Conservation (phyloP, 1,284 basidiomycete species). For the Cutaneotrichosporon dermatis region DNA sequence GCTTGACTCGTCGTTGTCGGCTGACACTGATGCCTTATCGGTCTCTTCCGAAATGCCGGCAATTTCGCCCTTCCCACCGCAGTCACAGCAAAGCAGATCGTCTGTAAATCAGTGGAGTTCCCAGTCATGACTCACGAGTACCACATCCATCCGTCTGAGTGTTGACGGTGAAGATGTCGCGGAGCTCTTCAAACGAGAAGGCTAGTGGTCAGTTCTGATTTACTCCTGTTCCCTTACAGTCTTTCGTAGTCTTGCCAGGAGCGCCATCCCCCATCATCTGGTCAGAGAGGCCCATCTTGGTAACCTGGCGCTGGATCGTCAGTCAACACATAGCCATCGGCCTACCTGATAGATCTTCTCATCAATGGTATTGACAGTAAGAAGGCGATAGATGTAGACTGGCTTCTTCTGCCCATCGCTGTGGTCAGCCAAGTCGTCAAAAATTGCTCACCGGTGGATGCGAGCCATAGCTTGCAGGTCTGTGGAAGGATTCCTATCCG, state of each 20-base stretch:
- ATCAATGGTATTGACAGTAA: slow-evolving; percentile 57
- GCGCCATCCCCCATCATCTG: slow-evolving; percentile 51
- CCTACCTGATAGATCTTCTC: slow-evolving; percentile 50
- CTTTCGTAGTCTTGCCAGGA: slow-evolving; percentile 52
- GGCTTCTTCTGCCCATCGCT: slow-evolving; percentile 92
- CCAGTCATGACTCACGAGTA: slow-evolving; percentile 57
- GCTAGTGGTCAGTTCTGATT: slow-evolving; percentile 49
- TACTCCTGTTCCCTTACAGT: slow-evolving; percentile 66
- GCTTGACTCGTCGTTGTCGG: neutral
- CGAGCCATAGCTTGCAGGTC: slow-evolving; percentile 97
- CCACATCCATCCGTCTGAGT: slow-evolving; percentile 70
- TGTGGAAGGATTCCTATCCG: slow-evolving; percentile 47
- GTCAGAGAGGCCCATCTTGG: slow-evolving; percentile 77
- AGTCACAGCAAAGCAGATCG: slow-evolving; percentile 69
- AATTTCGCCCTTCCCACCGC: slow-evolving; percentile 40
- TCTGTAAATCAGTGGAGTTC: slow-evolving; percentile 22
- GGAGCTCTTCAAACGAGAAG: slow-evolving; percentile 84
- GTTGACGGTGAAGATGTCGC: slow-evolving; percentile 86
- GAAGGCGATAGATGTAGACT: slow-evolving; percentile 88
- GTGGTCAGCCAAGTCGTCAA: slow-evolving; percentile 4
- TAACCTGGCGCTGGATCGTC: slow-evolving; percentile 70
- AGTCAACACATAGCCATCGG: slow-evolving; percentile 1
- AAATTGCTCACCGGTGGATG: slow-evolving; percentile 70
- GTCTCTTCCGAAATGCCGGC: slow-evolving; percentile 29
- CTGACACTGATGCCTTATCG: slow-evolving; percentile 11